Percentiles rank a stretch among this genome's conserved stretches.
phyloP scores from a whole-genome alignment of 352 stramenopile genomes.

The Pythium brachiatum region DNA sequence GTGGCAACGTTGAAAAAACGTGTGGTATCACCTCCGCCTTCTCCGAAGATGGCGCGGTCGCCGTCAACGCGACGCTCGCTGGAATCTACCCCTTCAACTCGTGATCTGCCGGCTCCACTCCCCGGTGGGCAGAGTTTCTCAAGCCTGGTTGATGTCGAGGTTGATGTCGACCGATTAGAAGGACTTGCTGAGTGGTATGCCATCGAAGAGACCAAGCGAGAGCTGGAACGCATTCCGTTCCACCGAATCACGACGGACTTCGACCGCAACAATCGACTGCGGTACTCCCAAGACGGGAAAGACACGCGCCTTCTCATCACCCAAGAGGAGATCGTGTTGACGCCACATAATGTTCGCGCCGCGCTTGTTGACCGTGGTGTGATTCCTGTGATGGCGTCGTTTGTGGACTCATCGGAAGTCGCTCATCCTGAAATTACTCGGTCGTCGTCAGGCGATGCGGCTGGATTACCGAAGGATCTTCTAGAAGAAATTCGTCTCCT shows the following conservation, averaged over 20 bases:
- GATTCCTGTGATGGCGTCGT: conserved; percentile 40
- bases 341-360: conserved; percentile 45
- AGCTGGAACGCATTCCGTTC: conserved; percentile 60
- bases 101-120: neutral
- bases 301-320: conserved; percentile 57
- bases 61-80: conserved; percentile 4
- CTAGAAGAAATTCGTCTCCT: conserved; percentile 56
- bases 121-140: neutral
- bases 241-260: conserved; percentile 59
- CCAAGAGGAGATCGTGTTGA: conserved; percentile 65
- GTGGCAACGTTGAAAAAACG: conserved; percentile 9
- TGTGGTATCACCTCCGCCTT: conserved; percentile 1
- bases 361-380: conserved; percentile 68
- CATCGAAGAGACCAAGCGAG: conserved; percentile 61
- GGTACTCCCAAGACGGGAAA: conserved; percentile 52
- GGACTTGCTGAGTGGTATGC: conserved; percentile 72
- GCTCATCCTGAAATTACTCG: neutral
- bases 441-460: conserved; percentile 8
- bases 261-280: conserved; percentile 51
- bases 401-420: neutral
- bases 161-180: conserved; percentile 52
- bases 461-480: conserved; percentile 39
- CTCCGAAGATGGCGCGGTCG: conserved; percentile 10
- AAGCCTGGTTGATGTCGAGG: conserved; percentile 9
- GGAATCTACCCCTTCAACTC: conserved; percentile 10